These are phyloP conservation scores for Ailanthus altissimus DNA, from an alignment of 345 rosid genomes.

Conservation along the genomic window DNA sequence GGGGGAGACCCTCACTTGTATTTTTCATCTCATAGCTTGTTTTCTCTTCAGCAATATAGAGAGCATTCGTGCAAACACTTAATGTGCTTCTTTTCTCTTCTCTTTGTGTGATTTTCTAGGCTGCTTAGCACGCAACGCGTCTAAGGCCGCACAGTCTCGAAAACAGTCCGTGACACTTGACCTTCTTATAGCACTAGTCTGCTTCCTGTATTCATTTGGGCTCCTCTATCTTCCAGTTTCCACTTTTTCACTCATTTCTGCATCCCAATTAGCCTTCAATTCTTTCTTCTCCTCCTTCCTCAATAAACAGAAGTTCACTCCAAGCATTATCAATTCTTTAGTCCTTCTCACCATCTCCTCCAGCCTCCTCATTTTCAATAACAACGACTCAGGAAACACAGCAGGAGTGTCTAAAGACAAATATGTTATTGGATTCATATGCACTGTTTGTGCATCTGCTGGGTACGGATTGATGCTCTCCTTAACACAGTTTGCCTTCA, in stretches of 20 bases:
- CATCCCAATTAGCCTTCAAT: conserved; percentile 57
- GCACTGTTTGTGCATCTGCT: conserved; percentile 50
- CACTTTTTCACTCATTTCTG: conserved; percentile 53
- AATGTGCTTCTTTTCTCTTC: too few relatives aligned
- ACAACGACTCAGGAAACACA: conserved; percentile 17
- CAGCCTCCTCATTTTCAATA: conserved; percentile 45
- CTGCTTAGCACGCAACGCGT: too few relatives aligned
- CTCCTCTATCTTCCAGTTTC: conserved; percentile 55
- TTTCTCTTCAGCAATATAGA: too few relatives aligned
- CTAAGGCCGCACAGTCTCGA: too few relatives aligned
- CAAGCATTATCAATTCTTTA: conserved; percentile 45
- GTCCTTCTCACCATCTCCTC: conserved; percentile 61
- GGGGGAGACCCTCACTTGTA: too few relatives aligned
- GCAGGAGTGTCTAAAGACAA: conserved; percentile 22
- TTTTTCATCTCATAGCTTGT: too few relatives aligned
- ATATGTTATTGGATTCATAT: conserved; percentile 43
- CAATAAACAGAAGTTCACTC: conserved; percentile 51
- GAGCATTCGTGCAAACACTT: too few relatives aligned
- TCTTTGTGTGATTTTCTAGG: too few relatives aligned
- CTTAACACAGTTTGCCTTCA: conserved; percentile 32
- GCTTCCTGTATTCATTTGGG: conserved; percentile 37
- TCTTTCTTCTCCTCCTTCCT: conserved; percentile 48
- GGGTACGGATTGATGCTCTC: conserved; percentile 37
- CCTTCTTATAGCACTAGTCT: conserved; percentile 25
- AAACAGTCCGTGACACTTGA: too few relatives aligned